Evolutionary conservation across 2,329 filamentous ascomycete genomes (phyloP).

Genomic region (Eutypella sp.): DNA sequence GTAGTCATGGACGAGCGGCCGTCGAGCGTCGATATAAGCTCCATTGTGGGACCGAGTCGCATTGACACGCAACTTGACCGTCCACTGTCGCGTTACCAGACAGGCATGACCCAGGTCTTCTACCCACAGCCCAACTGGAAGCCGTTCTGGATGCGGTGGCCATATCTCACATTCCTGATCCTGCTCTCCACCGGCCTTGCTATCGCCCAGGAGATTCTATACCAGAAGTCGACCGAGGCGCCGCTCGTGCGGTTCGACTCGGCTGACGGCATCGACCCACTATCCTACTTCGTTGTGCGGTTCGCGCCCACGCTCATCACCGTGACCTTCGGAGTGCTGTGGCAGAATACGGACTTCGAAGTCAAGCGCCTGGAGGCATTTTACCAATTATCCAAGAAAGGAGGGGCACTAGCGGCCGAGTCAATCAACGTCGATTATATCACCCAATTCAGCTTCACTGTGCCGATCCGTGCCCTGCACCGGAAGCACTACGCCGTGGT

Average conservation of each 20-base stretch:
- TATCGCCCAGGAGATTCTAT: slow-evolving; percentile 50
- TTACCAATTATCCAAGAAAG: slow-evolving; percentile 57
- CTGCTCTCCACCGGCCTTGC: slow-evolving; percentile 49
- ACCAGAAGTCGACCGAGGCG: slow-evolving; percentile 39
- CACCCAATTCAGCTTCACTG: slow-evolving; percentile 60
- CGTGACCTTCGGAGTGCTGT: slow-evolving; percentile 58
- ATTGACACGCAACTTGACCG: slow-evolving; percentile 21
- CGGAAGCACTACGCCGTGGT: slow-evolving; percentile 65
- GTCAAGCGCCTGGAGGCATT: slow-evolving; percentile 63
- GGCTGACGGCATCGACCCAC: slow-evolving; percentile 45
- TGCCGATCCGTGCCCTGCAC: slow-evolving; percentile 58
- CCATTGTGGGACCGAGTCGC: slow-evolving; percentile 40
- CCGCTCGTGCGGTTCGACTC: slow-evolving; percentile 46
- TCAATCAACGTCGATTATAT: slow-evolving; percentile 73
- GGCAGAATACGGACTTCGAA: slow-evolving; percentile 63
- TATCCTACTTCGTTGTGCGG: slow-evolving; percentile 57
- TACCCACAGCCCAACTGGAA: slow-evolving; percentile 64
- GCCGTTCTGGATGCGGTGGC: slow-evolving; percentile 59
- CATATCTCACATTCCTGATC: slow-evolving; percentile 51
- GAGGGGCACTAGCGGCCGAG: slow-evolving; percentile 56
- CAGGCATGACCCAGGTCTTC: slow-evolving; percentile 44
- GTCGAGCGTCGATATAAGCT: slow-evolving; percentile 46
- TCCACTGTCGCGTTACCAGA: slow-evolving; percentile 34
- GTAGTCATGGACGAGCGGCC: slow-evolving; percentile 45
- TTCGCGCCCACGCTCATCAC: slow-evolving; percentile 58